Percentiles rank a stretch among this genome's conserved stretches.
Conservation (phyloP, 225 moss, liverwort and hornwort genomes). For the Sphagnum tenellum region DNA sequence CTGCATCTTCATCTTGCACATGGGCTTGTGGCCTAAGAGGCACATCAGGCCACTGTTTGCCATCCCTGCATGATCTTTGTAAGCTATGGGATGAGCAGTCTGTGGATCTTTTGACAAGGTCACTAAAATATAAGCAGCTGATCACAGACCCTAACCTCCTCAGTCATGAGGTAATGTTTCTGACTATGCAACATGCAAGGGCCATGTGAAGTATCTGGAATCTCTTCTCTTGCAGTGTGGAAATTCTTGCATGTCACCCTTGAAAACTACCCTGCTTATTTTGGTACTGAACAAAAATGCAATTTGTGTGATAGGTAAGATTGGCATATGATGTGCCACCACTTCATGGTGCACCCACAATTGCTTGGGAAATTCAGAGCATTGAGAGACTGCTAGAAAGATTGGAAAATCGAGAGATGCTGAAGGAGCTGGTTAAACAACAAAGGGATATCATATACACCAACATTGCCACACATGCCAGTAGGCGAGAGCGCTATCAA, state of each 20-base stretch:
- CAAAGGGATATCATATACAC: conserved; percentile 49
- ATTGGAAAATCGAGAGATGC: conserved; percentile 26
- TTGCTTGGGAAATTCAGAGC: conserved; percentile 49
- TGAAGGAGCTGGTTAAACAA: conserved; percentile 37
- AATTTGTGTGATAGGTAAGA: conserved; percentile 10
- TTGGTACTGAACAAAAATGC: too few relatives aligned
- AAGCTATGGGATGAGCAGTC: conserved; percentile 38
- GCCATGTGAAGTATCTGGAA: too few relatives aligned
- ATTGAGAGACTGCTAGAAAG: conserved; percentile 36
- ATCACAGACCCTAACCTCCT: conserved; percentile 33
- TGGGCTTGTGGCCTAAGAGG: conserved; percentile 31
- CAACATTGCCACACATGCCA: conserved; percentile 45
- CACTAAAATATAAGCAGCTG: conserved; percentile 45
- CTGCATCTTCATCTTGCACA: conserved; percentile 17
- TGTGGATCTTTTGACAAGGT: conserved; percentile 41
- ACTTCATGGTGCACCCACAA: conserved; percentile 20
- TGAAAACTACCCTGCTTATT: too few relatives aligned
- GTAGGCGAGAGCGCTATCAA: conserved; percentile 38
- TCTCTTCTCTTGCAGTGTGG: too few relatives aligned
- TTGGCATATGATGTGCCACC: conserved; percentile 26
- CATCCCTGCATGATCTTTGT: conserved; percentile 45
- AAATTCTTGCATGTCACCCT: too few relatives aligned
- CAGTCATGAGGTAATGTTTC: conserved; percentile 25
- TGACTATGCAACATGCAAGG: too few relatives aligned
- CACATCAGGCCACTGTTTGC: conserved; percentile 10